Base-by-base conservation (phyloP, 2,329 filamentous ascomycete species). In the Graphilbum sp. region DNA sequence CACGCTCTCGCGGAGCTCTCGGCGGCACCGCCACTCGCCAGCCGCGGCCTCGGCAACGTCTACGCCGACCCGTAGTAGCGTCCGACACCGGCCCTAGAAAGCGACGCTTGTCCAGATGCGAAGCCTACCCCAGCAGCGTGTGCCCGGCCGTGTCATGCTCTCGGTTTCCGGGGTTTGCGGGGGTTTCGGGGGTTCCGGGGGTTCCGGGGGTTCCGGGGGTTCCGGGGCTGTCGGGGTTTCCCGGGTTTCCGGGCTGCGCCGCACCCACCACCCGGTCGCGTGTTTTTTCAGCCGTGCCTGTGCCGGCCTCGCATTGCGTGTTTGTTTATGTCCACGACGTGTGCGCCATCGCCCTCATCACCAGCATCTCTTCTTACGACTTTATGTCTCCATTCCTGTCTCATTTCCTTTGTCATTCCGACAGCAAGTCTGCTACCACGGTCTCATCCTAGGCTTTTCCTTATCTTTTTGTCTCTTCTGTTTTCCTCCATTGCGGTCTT, bases 1-100 rank as follows among this genome's bases (percentile, higher is more conserved):
- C 39, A 72, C 65, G 39, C 54, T 79, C 36, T 52, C 54, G 21
- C 52, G 54, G 35, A 49, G 54, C 21, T 51, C 55, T 39, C 37
- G 41, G 4, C 32, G 43, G 3, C 40, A 49, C 39, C 46, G 43
- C 2, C 47, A 45, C 27, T 42, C 44, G 1, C 27, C 27, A 29
- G 6, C 27, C 21, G 40, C 1, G 8, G 15, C 13, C 4, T 39
- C 41, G 3, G 37, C 25, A 9, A 23, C 38, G 39, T 41, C 44
- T 2, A 43, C 45, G 18, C 40, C 46, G 5, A 45, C 42, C 4
- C 45, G 40, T 17, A 41, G 40, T 29, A 44, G 38, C 7, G 31
- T 19, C 3, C 39, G 41, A 13, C 35, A 36, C 34, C 43, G 43
- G 36, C 17, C 34, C 6, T 45, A 38, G 40, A 31, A 16, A 20